Evolutionary conservation across 805 yeast genomes (phyloP).

Genomic region (Yarrowia porcina): DNA sequence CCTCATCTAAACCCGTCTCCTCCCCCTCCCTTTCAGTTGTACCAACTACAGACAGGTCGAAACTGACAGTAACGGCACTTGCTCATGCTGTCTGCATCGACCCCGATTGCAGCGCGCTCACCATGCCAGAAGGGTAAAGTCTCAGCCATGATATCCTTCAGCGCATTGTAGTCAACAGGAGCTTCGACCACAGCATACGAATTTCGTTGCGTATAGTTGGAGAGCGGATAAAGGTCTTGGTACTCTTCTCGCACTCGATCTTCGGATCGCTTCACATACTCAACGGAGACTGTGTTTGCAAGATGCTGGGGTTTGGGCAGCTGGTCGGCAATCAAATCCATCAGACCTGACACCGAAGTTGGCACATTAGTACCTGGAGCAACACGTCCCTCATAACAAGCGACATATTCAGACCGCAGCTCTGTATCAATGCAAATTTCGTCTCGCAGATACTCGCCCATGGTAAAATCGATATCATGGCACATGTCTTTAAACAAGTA

Average conservation of each 20-base stretch:
- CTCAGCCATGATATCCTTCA: background rate
- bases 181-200: background rate
- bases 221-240: background rate
- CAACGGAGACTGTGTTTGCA: background rate
- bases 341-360: background rate
- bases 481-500: conserved; percentile 4
- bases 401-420: background rate
- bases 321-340: background rate
- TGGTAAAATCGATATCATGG: background rate
- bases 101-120: background rate
- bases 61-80: conserved; percentile 12
- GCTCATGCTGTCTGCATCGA: background rate
- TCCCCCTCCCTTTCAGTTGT: background rate
- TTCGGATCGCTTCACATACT: conserved; percentile 7
- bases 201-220: background rate
- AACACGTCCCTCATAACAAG: background rate
- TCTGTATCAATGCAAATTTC: background rate
- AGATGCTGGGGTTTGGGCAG: background rate
- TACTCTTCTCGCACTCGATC: background rate
- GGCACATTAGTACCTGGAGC: background rate
- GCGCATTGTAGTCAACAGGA: background rate
- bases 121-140: conserved; percentile 15
- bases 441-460: conserved; percentile 11
- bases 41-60: conserved; percentile 15
- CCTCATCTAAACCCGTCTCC: background rate